Base-by-base conservation (phyloP, 495 filamentous ascomycete species). In the Penicillium argentinense region DNA sequence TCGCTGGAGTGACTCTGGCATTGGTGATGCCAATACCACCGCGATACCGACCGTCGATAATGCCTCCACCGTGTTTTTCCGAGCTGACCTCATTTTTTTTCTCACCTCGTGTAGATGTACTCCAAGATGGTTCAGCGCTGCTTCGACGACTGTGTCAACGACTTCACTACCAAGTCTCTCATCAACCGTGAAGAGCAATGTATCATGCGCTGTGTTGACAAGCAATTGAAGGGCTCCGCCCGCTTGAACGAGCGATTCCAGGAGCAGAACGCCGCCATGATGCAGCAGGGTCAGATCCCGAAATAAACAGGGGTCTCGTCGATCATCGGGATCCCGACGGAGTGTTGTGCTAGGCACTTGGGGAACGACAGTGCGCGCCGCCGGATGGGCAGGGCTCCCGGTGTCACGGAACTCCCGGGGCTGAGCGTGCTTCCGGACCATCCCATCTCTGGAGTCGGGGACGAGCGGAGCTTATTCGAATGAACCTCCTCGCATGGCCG, bases 81-180 rank as follows among this genome's bases (percentile, higher is more conserved):
- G 25, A 5, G 4, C 8, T 38, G 7, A 3, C 19, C 34, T 3
- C 14, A 23, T 19, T 13, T 22, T 3, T 9, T n/a, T 2, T 32
- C 16, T 39, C 17, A 21, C 13, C 30, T 42, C 28, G 30, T 28
- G 45, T 36, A 98, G 93, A 89, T 96, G 83, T 97, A 97, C 76
- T 92, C 89, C 64, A 89, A 87, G 72, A 85, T 99, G 48, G 91
- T 97, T 49, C 87, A 95, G 64, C 77, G 86, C 64, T 98, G 93
- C 80, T 98, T 98, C 78, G 85, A 89, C 63, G 84, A 93, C 73
- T 99, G 93, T 74, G 82, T 97, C 69, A 92, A 89, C 67, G 92
- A 97, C 76, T 99, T 99, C 81, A 95, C 90, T 62, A 93, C 88
- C 76, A 97, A 97, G 75, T 88, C 89, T 5, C 81, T 99, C 24